Conservation (phyloP, 2,329 filamentous ascomycete species). For the Plenodomus tracheiphilus region DNA sequence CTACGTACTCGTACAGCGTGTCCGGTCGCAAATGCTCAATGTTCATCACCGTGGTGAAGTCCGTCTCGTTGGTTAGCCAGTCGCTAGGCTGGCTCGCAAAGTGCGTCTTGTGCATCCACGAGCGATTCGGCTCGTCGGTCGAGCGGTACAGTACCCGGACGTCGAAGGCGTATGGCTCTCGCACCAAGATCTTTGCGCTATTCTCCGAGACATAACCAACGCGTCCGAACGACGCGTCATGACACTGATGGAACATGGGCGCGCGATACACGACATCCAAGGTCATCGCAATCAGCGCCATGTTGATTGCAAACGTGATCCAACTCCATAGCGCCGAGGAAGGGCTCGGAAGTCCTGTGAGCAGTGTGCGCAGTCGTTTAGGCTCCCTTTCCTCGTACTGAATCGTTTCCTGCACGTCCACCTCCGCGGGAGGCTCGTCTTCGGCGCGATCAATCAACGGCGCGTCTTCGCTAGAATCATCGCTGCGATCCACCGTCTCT, state of each 20-base stretch:
- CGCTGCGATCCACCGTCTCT: conserved; percentile 42
- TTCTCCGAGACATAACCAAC: conserved; percentile 83
- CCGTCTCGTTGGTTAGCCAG: conserved; percentile 73
- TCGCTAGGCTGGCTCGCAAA: conserved; percentile 34
- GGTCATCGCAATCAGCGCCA: conserved; percentile 67
- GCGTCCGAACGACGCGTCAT: conserved; percentile 82
- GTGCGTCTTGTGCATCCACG: conserved; percentile 39
- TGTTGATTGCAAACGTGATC: conserved; percentile 72
- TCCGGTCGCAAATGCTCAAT: conserved; percentile 70
- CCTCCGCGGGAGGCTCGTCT: conserved; percentile 43
- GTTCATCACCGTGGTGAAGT: conserved; percentile 75
- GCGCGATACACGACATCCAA: conserved; percentile 79
- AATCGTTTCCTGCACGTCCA: conserved; percentile 67
- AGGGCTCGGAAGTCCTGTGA: conserved; percentile 76
- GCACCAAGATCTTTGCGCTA: conserved; percentile 78
- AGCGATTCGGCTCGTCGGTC: conserved; percentile 26
- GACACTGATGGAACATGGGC: conserved; percentile 67
- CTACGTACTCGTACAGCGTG: conserved; percentile 77
- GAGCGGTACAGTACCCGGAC: conserved; percentile 53
- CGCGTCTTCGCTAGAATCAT: conserved; percentile 35
- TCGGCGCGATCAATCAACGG: conserved; percentile 48
- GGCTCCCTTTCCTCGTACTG: conserved; percentile 61
- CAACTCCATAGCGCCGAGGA: conserved; percentile 68
- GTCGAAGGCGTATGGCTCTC: conserved; percentile 76
- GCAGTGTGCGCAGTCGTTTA: conserved; percentile 65